Evolutionary conservation across 2,329 filamentous ascomycete species (phyloP).

Genomic region (Trichoderma aggressivum): DNA sequence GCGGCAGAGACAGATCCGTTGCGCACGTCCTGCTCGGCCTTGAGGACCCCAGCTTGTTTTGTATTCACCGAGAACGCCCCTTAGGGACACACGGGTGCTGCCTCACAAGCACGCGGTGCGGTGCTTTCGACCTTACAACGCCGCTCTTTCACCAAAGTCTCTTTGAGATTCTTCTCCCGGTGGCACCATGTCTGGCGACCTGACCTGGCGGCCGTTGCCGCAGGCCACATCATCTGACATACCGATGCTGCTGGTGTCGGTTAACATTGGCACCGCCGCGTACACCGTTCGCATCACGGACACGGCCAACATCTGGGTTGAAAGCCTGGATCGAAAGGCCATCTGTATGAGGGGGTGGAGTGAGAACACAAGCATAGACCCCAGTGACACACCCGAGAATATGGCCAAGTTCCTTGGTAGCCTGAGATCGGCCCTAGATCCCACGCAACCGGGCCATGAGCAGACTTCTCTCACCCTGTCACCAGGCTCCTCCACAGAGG

Average conservation of each 20-base stretch:
- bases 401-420: slow-evolving; percentile 64
- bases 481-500: slow-evolving; percentile 31
- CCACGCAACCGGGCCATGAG: slow-evolving; percentile 41
- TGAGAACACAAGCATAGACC: slow-evolving; percentile 69
- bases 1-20: slow-evolving; percentile 2
- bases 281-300: slow-evolving; percentile 70
- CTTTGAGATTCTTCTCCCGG: background rate
- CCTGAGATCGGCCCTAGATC: slow-evolving; percentile 52
- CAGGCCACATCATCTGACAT: slow-evolving; percentile 39
- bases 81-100: slow-evolving; percentile 8
- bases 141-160: background rate
- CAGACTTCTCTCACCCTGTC: slow-evolving; percentile 45
- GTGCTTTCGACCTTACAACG: background rate
- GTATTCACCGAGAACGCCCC: slow-evolving; percentile 19
- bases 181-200: slow-evolving; percentile 31
- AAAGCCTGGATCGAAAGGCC: slow-evolving; percentile 57
- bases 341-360: slow-evolving; percentile 61
- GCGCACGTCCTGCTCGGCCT: slow-evolving; percentile 1
- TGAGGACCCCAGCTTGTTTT: slow-evolving; percentile 17
- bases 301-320: slow-evolving; percentile 69
- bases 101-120: slow-evolving; percentile 7
- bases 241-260: slow-evolving; percentile 63
- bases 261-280: slow-evolving; percentile 49
- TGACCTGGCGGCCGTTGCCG: slow-evolving; percentile 49
- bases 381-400: slow-evolving; percentile 65